Percentiles rank a stretch among this genome's conserved stretches.
These are phyloP conservation scores for Colletotrichum graminicola DNA, from an alignment of 2,329 filamentous ascomycete species.

Conservation along the genomic window DNA sequence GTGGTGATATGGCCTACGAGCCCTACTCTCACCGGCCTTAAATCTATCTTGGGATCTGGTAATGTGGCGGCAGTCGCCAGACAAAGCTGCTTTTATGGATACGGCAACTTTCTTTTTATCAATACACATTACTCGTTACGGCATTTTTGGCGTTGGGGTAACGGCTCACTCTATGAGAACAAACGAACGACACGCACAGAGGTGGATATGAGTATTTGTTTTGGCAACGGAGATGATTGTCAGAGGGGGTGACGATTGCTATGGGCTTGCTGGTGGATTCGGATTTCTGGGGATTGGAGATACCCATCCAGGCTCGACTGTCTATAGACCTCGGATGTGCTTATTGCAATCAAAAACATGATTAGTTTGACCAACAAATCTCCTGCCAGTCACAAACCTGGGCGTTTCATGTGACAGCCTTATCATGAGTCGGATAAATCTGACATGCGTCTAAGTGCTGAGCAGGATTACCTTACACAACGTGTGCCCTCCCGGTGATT, in stretches of 20 bases:
- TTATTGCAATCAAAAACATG: slow-evolving; percentile 25
- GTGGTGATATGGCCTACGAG: slow-evolving; percentile 71
- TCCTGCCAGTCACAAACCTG: background rate
- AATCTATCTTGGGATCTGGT: slow-evolving; percentile 31
- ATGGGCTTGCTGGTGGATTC: background rate
- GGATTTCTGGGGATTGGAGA: slow-evolving; percentile 34
- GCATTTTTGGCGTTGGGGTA: slow-evolving; percentile 41
- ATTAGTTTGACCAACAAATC: slow-evolving; percentile 2
- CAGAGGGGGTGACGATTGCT: background rate
- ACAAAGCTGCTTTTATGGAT: slow-evolving; percentile 11
- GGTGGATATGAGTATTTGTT: slow-evolving; percentile 31
- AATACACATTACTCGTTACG: slow-evolving; percentile 20
- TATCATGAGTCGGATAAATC: slow-evolving; percentile 12
- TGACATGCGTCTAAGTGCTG: slow-evolving; percentile 7
- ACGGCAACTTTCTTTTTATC: slow-evolving; percentile 12
- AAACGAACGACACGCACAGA: slow-evolving; percentile 24
- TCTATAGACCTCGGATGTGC: slow-evolving; percentile 37
- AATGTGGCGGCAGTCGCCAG: slow-evolving; percentile 8
- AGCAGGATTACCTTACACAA: background rate
- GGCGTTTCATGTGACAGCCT: slow-evolving; percentile 27
- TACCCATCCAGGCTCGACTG: slow-evolving; percentile 37
- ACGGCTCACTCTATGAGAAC: slow-evolving; percentile 28
- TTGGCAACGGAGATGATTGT: slow-evolving; percentile 28
- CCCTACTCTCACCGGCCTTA: slow-evolving; percentile 71
- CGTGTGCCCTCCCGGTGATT: slow-evolving; percentile 7